phyloP scores from a whole-genome alignment of 2,329 filamentous ascomycete genomes.

The Daldinia eschscholtzii region DNA sequence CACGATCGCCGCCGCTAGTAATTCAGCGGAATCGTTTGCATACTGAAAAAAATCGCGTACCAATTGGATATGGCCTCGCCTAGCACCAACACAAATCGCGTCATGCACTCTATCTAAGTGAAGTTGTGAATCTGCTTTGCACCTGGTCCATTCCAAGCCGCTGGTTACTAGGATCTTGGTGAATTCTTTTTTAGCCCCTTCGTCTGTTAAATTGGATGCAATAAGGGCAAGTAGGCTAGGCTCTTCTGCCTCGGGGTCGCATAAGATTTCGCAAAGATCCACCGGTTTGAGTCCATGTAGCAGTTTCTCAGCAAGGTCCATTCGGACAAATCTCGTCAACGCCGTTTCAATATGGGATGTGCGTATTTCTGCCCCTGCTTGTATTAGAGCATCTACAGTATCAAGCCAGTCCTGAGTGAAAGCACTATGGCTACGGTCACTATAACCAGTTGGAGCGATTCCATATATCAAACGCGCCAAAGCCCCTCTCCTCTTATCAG shows the following conservation, averaged over 20 bases:
- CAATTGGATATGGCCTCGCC: not conserved
- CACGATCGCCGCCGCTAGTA: not conserved
- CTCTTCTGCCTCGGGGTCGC: too few species aligned
- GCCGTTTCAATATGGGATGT: not conserved
- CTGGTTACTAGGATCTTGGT: not conserved
- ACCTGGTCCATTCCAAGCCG: not conserved
- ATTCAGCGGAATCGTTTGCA: not conserved
- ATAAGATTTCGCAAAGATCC: too few species aligned
- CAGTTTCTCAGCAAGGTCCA: not conserved
- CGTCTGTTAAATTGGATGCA: too few species aligned
- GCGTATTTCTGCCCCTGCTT: not conserved
- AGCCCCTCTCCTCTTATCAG: not conserved
- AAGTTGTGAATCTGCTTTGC: not conserved
- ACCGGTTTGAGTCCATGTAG: too few species aligned
- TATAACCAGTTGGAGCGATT: not conserved
- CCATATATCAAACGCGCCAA: not conserved
- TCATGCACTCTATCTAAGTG: not conserved
- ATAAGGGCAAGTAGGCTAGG: too few species aligned
- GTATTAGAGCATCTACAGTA: conserved; percentile 1
- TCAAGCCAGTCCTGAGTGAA: conserved; percentile 2
- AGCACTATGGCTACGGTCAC: not conserved
- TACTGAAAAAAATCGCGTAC: not conserved
- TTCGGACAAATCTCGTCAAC: not conserved
- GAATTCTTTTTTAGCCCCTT: conserved; percentile 1
- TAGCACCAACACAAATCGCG: not conserved